phyloP scores from a whole-genome alignment of 1,284 basidiomycete genomes.

The Prillingera fragicola region DNA sequence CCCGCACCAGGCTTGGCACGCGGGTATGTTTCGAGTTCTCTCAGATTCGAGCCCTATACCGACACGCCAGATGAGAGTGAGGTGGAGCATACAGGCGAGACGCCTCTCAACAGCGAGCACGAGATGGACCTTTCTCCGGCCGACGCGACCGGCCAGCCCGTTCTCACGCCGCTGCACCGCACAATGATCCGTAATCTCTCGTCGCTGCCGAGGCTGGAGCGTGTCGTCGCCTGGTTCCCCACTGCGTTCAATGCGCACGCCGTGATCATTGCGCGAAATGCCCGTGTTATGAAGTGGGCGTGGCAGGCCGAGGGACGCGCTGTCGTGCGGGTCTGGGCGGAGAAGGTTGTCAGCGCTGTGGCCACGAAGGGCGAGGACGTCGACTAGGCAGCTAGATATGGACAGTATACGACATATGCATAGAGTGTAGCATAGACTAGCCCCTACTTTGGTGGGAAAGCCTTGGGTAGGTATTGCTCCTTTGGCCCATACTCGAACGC shows the following conservation, averaged over 20 bases:
- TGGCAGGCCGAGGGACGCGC: constrained; percentile 31
- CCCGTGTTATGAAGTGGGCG: constrained; percentile 14
- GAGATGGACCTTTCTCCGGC: too few relatives aligned
- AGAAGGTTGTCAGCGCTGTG: constrained; percentile 17
- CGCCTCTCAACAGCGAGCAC: too few relatives aligned
- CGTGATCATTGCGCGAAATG: constrained; percentile 32
- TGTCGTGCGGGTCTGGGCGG: constrained; percentile 29
- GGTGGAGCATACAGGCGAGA: too few relatives aligned
- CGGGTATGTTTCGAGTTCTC: too few relatives aligned
- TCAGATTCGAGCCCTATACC: too few relatives aligned
- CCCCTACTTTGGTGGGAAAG: constrained; percentile 12
- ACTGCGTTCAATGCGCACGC: constrained; percentile 41
- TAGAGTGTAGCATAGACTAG: background rate
- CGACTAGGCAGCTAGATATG: too few relatives aligned
- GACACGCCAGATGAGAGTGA: too few relatives aligned
- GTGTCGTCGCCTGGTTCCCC: constrained; percentile 41
- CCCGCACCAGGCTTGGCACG: too few relatives aligned
- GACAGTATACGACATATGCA: too few relatives aligned
- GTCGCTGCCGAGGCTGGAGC: constrained; percentile 29
- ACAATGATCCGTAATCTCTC: constrained; percentile 31
- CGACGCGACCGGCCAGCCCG: too few relatives aligned
- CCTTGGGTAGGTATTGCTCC: constrained; percentile 10
- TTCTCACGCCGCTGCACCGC: constrained; percentile 30
- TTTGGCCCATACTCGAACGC: constrained; percentile 23
- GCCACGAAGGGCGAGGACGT: background rate